Evolutionary conservation across 2,329 filamentous ascomycete species (phyloP), one percentile per base, ranked within the genome.

Genomic region (Aspergillus hortae): DNA sequence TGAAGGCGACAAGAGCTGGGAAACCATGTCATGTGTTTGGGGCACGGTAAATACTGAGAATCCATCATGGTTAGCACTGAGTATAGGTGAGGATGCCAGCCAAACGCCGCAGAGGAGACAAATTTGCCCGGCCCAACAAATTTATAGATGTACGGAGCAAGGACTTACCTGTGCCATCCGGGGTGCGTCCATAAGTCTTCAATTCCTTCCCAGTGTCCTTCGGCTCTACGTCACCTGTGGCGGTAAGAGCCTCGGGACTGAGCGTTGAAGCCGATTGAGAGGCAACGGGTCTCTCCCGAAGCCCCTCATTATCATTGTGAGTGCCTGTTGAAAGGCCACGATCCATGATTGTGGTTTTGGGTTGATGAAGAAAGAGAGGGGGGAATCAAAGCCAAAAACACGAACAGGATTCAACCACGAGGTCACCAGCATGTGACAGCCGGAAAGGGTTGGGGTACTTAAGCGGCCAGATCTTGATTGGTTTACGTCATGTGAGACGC

Each of bases 1-100:
- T 60, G 88, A 89, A 47, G 94, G 94, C 64, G 95, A 94, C 62
- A 99, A 84, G 50, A 99, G 82, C 75, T 97, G 94, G 47, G 92
- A 95, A 62, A 99, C 92, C 94, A 99, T 97, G 75, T 99, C 94
- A 79, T 96, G 91, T 51, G 94, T 99, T 56, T 90, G 87, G 44
- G 94, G 94, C 49, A 99, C 94, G 53, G 90, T 88, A 69, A 99
- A 99, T 64, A 96, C 94, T 97, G 43, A 47, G 23, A n/a, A 27
- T 47, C 33, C 42, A 33, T 17, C 27, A 44, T 32, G 25, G 21
- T 23, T 19, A 42, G 40, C 15, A 23, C 6, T 3, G 14, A 9
- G 23, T 23, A 17, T 21, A 48, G 35, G 14, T 38, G 35, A 38
- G 14, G 15, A 11, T 17, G 35, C 12, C 35, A n/a, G 5, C 14